Conservation (phyloP, 2,329 filamentous ascomycete genomes). For the Anthostomella pinea region DNA sequence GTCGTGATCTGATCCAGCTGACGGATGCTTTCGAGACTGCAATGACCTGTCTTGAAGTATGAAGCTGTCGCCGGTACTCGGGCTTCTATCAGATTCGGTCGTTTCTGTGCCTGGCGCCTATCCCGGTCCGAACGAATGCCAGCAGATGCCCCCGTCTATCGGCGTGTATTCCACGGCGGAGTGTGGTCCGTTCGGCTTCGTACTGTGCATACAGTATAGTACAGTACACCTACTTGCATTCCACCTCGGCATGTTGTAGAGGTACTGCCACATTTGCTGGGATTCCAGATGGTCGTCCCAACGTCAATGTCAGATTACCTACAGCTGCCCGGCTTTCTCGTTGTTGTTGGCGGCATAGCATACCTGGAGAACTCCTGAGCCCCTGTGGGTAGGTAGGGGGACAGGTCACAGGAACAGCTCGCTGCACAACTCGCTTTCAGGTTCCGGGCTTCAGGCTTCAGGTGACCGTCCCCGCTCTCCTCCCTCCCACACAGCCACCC, state of each 20-base stretch:
- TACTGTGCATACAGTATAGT: not conserved
- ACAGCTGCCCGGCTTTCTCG: not conserved
- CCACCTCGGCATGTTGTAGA: not conserved
- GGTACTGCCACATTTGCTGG: not conserved
- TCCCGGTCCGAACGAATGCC: not conserved
- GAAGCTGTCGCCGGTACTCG: too few relatives aligned
- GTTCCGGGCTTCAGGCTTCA: not conserved
- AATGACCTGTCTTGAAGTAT: not conserved
- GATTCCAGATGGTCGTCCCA: constrained; percentile 1
- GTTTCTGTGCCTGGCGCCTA: not conserved
- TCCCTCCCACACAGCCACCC: constrained; percentile 6
- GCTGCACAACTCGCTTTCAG: constrained; percentile 1
- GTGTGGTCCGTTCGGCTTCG: too few relatives aligned
- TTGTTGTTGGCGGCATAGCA: not conserved
- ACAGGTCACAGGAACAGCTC: constrained; percentile 2
- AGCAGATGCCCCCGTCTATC: not conserved
- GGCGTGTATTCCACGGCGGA: too few relatives aligned
- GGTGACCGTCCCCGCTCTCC: not conserved
- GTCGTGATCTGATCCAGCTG: too few relatives aligned
- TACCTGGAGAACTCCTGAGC: too few relatives aligned
- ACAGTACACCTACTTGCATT: not conserved
- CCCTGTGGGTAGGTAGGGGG: not conserved
- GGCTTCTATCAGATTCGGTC: not conserved
- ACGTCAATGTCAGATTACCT: too few relatives aligned
- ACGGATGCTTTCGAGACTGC: too few relatives aligned